Conservation (phyloP, 768 basidiomycete species). For the Coprinopsis sp. region DNA sequence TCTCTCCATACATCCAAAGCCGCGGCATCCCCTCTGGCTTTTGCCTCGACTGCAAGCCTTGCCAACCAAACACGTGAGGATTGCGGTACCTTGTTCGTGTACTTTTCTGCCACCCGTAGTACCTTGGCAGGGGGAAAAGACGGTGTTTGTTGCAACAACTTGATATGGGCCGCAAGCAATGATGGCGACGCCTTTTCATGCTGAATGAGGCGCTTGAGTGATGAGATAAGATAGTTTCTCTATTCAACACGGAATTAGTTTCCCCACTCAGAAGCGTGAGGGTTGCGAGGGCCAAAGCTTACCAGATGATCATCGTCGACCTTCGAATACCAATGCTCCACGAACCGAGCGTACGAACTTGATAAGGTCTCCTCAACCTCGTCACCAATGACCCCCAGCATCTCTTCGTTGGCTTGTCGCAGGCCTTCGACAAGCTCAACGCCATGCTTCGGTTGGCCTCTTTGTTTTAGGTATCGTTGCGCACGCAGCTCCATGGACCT, state of each 20-base stretch:
- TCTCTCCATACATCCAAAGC: constrained; percentile 36
- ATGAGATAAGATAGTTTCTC: constrained; percentile 52
- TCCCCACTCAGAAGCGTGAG: constrained; percentile 43
- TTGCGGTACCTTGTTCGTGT: constrained; percentile 33
- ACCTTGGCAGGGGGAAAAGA: constrained; percentile 28
- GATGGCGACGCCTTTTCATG: constrained; percentile 21
- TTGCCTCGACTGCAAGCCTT: constrained; percentile 41
- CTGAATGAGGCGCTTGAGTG: constrained; percentile 34
- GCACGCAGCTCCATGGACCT: constrained; percentile 34
- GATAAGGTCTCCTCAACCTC: constrained; percentile 21
- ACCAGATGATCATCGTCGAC: constrained; percentile 47
- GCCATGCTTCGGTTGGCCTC: constrained; percentile 22
- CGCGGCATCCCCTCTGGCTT: constrained; percentile 18
- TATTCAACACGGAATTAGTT: constrained; percentile 27
- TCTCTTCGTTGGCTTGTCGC: constrained; percentile 34
- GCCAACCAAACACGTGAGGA: constrained; percentile 50
- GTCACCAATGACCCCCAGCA: constrained; percentile 22
- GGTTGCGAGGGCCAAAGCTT: constrained; percentile 33
- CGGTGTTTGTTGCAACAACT: constrained; percentile 18
- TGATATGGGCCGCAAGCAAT: constrained; percentile 29
- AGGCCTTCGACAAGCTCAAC: constrained; percentile 35
- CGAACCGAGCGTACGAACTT: constrained; percentile 44
- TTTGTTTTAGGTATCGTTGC: constrained; percentile 23
- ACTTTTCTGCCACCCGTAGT: constrained; percentile 39
- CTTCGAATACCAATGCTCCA: constrained; percentile 47